Evolutionary conservation across 1,139 yeast genomes (phyloP), one percentile per base, ranked within the genome.

Genomic region (Diutina mesorugosa): DNA sequence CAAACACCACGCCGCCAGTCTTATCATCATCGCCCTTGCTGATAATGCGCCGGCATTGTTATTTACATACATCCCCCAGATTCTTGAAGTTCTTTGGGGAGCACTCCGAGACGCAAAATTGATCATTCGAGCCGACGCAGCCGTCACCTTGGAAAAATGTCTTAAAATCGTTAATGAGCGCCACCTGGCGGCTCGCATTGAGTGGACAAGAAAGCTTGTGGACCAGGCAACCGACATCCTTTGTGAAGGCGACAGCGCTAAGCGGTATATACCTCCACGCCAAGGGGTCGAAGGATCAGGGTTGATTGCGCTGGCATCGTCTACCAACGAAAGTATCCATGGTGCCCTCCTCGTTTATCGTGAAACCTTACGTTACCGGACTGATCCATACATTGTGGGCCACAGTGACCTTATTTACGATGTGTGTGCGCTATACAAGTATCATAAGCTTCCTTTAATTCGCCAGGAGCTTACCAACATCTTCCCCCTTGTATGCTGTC

Each of bases 1-100:
- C 57, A 80, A 95, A 64, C 80, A 96, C 60, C 97, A 90, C 68
- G 97, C 97, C 0, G 96, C 98, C 0, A 85, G 93, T 21, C 74
- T 93, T 57, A 85, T 90, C 58, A 80, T 93, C 54, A 81, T 87
- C 14, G 87, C 97, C 0, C 78, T 93, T 60, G 96, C 97, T 0
- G 83, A 83, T 58, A 88, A 90, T 65, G 87, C 96, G 3, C 97
- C 98, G 1, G 88, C 96, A 12, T 74, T 90, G 56, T 73, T 93
- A 56, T 87, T 87, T 66, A 81, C 85, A 28, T 89, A 87, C 67
- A 86, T 90, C 32, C 84, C 86, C 59, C 87, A 87, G 55, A 85
- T 91, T 12, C 73, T 91, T 59, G 90, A 88, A 57, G 85, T 87
- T 62, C 81, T 93, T 26, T 91, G 98, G 97, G 77, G 84, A 47